Evolutionary conservation across 768 basidiomycete species (phyloP), one percentile per base, ranked within the genome.

Genomic region (Mycena vitilis): DNA sequence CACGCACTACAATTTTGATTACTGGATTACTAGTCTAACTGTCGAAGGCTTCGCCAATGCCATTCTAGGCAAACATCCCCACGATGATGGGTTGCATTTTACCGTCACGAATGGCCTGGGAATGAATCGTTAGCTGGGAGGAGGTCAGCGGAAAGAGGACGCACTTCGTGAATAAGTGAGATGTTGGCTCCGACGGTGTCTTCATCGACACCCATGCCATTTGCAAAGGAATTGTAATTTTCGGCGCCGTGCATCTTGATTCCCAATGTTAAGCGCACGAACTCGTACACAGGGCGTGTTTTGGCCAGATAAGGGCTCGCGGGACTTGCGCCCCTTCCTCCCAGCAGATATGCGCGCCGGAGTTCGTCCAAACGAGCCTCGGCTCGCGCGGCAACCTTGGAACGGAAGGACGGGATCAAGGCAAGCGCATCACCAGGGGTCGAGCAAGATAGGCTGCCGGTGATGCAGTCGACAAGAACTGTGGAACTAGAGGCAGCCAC

Each of bases 161-260:
- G 57, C 69, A 82, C 91, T 85, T 96, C 95, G 65, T 94, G 89
- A 60, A 96, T 94, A 47, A 88, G 79, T 3, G 91, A 86, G 10
- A 95, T 85, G 71, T 89, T 88, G 74, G 90, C 85, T 5, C 95
- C 95, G 53, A 91, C 77, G 12, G 91, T 91, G 44, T 81, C 83
- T 53, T 93, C 90, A 57, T 90, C 89, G 13, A 88, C 84, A 13
- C 88, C 90, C 36, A 90, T 83, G 10, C 93, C 91, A 60, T 86
- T 86, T 69, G 81, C 86, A 71, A 88, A 91, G 10, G 80, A 78
- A 48, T 82, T 80, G 68, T 89, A 82, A 74, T 95, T 95, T 72
- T 93, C 92, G 10, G 85, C 82, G 18, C 94, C 94, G 70, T 94
- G 89, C 92, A 94, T 95, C 71, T 82, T 82, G 68, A 95, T 87